phyloP scores from a whole-genome alignment of 768 basidiomycete species.

The Mycena olivaceomarginata region DNA sequence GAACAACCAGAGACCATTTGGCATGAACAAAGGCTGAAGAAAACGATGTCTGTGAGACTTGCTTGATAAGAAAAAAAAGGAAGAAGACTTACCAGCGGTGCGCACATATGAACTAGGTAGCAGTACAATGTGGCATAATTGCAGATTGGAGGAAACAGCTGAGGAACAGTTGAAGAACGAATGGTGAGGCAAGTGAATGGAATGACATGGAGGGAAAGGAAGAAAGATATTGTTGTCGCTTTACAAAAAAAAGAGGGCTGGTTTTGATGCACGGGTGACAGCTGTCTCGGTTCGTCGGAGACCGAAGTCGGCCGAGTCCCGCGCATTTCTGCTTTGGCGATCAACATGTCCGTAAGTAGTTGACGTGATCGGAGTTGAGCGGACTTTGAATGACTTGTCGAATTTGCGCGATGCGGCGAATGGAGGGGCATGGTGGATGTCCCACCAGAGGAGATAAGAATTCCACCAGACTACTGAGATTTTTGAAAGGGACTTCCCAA shows the following conservation, averaged over 20 bases:
- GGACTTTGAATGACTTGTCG: slow-evolving; percentile 4
- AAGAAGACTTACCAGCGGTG: too few relatives aligned
- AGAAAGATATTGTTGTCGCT: slow-evolving; percentile 1
- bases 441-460: too few relatives aligned
- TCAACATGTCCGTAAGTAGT: not conserved
- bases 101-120: too few relatives aligned
- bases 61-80: too few relatives aligned
- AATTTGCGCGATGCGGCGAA: not conserved
- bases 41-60: too few relatives aligned
- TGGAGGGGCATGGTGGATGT: slow-evolving; percentile 2
- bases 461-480: too few relatives aligned
- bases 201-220: not conserved
- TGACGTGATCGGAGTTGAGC: slow-evolving; percentile 7
- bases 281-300: not conserved
- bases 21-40: not conserved
- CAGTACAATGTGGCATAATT: too few relatives aligned
- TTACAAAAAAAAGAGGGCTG: not conserved
- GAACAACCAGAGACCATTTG: not conserved
- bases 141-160: too few relatives aligned
- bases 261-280: not conserved
- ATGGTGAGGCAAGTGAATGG: too few relatives aligned
- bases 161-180: too few relatives aligned
- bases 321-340: not conserved
- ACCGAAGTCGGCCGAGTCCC: not conserved
- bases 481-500: too few relatives aligned